Conservation (phyloP, 768 basidiomycete genomes). For the Hortiboletus campestris region DNA sequence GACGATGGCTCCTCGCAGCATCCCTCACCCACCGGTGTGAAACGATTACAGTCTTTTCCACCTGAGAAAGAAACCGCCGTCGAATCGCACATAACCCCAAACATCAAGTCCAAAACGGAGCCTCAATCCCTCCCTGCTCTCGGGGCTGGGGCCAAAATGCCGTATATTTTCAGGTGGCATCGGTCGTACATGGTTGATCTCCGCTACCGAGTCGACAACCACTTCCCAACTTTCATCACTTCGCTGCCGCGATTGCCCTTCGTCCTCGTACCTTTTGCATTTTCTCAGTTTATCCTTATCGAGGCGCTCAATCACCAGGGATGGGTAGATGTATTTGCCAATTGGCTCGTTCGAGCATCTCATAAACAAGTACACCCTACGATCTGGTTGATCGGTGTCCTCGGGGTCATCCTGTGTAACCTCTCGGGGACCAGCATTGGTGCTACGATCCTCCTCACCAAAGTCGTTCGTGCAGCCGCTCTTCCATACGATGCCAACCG, state of each 20-base stretch:
- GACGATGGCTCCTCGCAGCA: neutral
- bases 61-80: constrained; percentile 1
- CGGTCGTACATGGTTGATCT: neutral
- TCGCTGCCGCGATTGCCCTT: constrained; percentile 73
- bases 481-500: constrained; percentile 36
- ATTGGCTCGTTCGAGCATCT: constrained; percentile 58
- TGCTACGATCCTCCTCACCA: constrained; percentile 83
- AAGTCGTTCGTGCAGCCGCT: constrained; percentile 58
- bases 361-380: constrained; percentile 43
- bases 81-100: neutral
- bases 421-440: constrained; percentile 89
- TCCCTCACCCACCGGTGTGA: neutral
- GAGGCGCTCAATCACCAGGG: constrained; percentile 74
- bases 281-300: constrained; percentile 92
- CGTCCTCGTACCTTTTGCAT: constrained; percentile 85
- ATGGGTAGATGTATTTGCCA: constrained; percentile 83
- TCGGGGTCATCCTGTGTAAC: constrained; percentile 76
- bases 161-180: neutral
- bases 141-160: neutral
- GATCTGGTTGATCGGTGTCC: constrained; percentile 67
- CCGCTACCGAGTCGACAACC: constrained; percentile 17
- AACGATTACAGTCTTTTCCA: constrained; percentile 1
- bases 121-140: neutral
- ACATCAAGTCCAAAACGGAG: neutral
- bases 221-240: constrained; percentile 72